phyloP scores from a whole-genome alignment of 1,284 basidiomycete genomes.

The Fomitopsis schrenkii region DNA sequence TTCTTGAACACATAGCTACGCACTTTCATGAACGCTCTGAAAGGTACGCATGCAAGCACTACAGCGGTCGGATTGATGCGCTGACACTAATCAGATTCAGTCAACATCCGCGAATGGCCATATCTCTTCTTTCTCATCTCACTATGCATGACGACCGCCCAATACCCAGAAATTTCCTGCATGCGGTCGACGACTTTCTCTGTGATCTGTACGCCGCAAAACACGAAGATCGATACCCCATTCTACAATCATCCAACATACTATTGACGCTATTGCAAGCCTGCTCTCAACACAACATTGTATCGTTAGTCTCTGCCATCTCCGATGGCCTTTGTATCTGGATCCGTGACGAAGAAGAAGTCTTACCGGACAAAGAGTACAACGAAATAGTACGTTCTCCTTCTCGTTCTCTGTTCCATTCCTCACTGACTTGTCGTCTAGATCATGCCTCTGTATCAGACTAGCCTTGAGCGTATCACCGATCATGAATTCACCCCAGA shows the following conservation, averaged over 20 bases:
- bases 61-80: background rate
- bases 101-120: background rate
- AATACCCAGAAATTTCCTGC: constrained; percentile 5
- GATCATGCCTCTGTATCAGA: constrained; percentile 44
- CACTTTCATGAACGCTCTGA: background rate
- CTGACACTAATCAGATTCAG: constrained; percentile 5
- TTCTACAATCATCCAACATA: constrained; percentile 19
- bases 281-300: constrained; percentile 20
- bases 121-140: constrained; percentile 6
- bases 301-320: constrained; percentile 31
- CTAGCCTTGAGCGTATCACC: constrained; percentile 34
- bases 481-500: constrained; percentile 33
- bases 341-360: constrained; percentile 43
- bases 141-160: background rate
- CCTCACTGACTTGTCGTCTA: constrained; percentile 19
- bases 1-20: constrained; percentile 9
- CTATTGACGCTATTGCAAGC: constrained; percentile 31
- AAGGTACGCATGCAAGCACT: background rate
- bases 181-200: constrained; percentile 27
- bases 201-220: constrained; percentile 30
- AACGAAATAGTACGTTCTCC: constrained; percentile 40
- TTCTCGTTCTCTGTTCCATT: background rate
- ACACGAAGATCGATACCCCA: constrained; percentile 19
- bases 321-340: constrained; percentile 42
- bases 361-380: constrained; percentile 40